Conservation (phyloP, 768 basidiomycete genomes). For the Podaxis sp. region DNA sequence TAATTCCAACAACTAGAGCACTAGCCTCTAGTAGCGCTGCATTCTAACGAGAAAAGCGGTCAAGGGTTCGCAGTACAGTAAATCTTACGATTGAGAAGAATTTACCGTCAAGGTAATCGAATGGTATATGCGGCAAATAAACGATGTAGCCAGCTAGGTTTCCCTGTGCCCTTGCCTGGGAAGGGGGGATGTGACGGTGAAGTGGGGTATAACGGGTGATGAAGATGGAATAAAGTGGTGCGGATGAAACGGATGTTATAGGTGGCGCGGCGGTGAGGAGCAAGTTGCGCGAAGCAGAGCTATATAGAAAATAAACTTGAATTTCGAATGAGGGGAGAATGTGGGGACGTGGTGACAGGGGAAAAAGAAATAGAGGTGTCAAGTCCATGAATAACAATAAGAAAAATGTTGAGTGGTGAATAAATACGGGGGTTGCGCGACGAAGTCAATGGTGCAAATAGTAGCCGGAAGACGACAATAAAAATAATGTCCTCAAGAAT, state of each 20-base stretch:
- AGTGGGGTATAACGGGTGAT: not conserved
- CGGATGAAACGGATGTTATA: not conserved
- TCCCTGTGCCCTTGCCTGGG: not conserved
- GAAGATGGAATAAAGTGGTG: not conserved
- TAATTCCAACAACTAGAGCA: not conserved
- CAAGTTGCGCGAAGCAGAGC: not conserved
- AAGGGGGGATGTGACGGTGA: not conserved
- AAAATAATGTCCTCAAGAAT: not conserved
- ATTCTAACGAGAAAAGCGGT: not conserved
- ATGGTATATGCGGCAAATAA: not conserved
- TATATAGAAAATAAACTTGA: not conserved
- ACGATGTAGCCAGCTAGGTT: not conserved
- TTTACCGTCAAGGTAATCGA: not conserved
- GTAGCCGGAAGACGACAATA: not conserved
- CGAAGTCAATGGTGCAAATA: not conserved
- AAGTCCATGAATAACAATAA: not conserved
- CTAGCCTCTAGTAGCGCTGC: not conserved
- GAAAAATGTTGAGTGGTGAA: not conserved
- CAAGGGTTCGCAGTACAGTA: not conserved
- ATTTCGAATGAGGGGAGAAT: not conserved
- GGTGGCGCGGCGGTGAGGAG: not conserved
- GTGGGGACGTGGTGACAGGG: not conserved
- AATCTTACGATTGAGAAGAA: not conserved
- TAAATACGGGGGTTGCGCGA: not conserved
- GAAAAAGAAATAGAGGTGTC: not conserved